Percentiles rank a stretch among this genome's conserved stretches.
Conservation (phyloP, 768 basidiomycete species). For the Pisolithus microcarpus region DNA sequence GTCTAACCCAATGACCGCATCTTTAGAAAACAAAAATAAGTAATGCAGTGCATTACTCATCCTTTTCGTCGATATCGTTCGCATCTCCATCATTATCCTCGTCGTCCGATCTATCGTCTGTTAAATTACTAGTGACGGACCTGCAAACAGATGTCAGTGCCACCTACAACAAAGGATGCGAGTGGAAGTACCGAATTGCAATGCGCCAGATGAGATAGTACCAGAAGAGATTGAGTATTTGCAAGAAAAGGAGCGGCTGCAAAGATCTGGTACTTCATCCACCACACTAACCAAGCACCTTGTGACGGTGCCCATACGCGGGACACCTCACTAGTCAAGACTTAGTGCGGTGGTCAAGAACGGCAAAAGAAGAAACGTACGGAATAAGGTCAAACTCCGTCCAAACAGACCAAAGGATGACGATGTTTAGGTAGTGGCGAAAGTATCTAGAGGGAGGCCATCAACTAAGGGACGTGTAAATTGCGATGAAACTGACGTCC, state of each 20-base stretch:
- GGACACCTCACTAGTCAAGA: constrained; percentile 37
- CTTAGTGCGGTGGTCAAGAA: constrained; percentile 3
- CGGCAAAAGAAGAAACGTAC: constrained; percentile 36
- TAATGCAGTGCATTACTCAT: constrained; percentile 16
- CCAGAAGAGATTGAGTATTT: constrained; percentile 90
- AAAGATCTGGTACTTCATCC: constrained; percentile 84
- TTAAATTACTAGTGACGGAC: constrained; percentile 40
- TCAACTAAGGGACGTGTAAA: not conserved
- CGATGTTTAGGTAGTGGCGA: constrained; percentile 85
- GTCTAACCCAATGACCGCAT: not conserved
- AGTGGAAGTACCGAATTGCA: constrained; percentile 52
- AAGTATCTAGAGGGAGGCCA: constrained; percentile 57
- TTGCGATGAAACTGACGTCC: constrained; percentile 60
- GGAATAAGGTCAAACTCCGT: constrained; percentile 67
- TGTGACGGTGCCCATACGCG: constrained; percentile 52
- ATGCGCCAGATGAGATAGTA: constrained; percentile 80
- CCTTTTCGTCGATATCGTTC: constrained; percentile 22
- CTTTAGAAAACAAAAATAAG: not conserved
- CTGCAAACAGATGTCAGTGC: constrained; percentile 30
- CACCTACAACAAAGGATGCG: not conserved
- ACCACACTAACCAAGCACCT: constrained; percentile 64
- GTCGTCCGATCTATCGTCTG: constrained; percentile 79
- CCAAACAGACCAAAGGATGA: constrained; percentile 86
- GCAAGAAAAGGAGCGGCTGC: constrained; percentile 64
- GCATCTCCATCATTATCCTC: constrained; percentile 47